phyloP scores from a whole-genome alignment of 805 yeast species.

The Yamadazyma nakazawae region DNA sequence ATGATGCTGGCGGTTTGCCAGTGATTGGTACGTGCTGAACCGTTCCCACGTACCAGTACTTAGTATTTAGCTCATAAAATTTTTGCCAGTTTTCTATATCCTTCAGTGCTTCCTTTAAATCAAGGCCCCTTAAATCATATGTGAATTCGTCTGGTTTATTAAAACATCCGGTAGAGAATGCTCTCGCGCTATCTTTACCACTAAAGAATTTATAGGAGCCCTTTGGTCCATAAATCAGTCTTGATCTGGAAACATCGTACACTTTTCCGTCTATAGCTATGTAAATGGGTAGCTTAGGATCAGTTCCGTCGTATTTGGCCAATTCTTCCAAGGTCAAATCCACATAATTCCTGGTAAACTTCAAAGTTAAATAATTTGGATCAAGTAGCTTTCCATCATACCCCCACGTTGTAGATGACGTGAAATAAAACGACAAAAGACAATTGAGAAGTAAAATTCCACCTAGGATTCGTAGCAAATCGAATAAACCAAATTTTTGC shows the following conservation, averaged over 20 bases:
- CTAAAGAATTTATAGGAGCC: conserved; percentile 51
- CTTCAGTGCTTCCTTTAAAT: conserved; percentile 32
- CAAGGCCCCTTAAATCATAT: conserved; percentile 63
- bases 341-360: conserved; percentile 15
- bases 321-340: conserved; percentile 46
- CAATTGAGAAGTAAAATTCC: conserved; percentile 49
- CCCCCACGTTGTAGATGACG: conserved; percentile 61
- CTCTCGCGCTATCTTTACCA: conserved; percentile 68
- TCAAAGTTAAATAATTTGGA: conserved; percentile 36
- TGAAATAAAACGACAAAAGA: conserved; percentile 54
- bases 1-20: conserved; percentile 53
- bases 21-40: conserved; percentile 44
- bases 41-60: conserved; percentile 63
- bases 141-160: conserved; percentile 52
- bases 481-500: conserved; percentile 29
- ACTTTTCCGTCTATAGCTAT: conserved; percentile 59
- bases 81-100: conserved; percentile 52
- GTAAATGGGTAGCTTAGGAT: conserved; percentile 49
- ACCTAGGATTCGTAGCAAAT: conserved; percentile 40
- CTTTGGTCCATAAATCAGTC: conserved; percentile 53
- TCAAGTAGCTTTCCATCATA: conserved; percentile 49
- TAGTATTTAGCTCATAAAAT: conserved; percentile 42
- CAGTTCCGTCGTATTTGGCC: conserved; percentile 49
- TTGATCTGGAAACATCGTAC: conserved; percentile 56
- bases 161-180: conserved; percentile 70